These are phyloP conservation scores for Rhododendron williamsianum DNA, from an alignment of 148 eudicot genomes.

Conservation along the genomic window DNA sequence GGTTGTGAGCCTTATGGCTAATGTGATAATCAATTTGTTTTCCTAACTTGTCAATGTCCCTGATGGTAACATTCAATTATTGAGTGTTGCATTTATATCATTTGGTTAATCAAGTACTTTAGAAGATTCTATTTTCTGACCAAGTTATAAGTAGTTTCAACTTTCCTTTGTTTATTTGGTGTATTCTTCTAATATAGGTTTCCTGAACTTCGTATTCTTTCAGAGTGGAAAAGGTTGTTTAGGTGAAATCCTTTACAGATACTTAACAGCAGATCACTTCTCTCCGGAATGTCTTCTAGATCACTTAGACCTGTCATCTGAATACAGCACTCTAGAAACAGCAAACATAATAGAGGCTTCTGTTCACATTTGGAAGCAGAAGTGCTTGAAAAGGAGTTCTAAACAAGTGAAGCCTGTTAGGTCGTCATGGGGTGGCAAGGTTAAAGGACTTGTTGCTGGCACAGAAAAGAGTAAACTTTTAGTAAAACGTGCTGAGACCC, in stretches of 20 bases:
- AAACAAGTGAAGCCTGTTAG: constrained; percentile 18
- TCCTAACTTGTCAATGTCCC: neutral
- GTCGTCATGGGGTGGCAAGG: constrained; percentile 37
- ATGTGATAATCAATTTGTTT: neutral
- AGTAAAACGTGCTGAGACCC: constrained; percentile 38
- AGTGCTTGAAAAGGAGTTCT: constrained; percentile 19
- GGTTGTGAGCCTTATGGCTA: neutral
- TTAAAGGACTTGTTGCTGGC: constrained; percentile 27
- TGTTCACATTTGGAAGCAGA: constrained; percentile 36
- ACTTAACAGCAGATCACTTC: constrained; percentile 36
- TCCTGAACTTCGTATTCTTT: neutral
- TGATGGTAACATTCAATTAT: neutral
- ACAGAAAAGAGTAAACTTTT: constrained; percentile 29
- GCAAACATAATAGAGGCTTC: constrained; percentile 43
- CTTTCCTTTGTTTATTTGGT: neutral
- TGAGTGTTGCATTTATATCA: neutral
- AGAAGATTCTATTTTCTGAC: neutral
- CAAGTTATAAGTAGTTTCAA: neutral
- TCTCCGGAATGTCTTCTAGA: constrained; percentile 40
- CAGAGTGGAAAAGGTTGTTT: constrained; percentile 45
- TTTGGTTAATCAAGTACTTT: neutral
- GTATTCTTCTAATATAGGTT: neutral
- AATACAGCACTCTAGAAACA: constrained; percentile 37
- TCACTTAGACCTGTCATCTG: constrained; percentile 41
- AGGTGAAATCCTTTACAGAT: constrained; percentile 38